These are phyloP conservation scores for Rhododendron vialii DNA, from an alignment of 148 eudicot genomes.

Conservation along the genomic window DNA sequence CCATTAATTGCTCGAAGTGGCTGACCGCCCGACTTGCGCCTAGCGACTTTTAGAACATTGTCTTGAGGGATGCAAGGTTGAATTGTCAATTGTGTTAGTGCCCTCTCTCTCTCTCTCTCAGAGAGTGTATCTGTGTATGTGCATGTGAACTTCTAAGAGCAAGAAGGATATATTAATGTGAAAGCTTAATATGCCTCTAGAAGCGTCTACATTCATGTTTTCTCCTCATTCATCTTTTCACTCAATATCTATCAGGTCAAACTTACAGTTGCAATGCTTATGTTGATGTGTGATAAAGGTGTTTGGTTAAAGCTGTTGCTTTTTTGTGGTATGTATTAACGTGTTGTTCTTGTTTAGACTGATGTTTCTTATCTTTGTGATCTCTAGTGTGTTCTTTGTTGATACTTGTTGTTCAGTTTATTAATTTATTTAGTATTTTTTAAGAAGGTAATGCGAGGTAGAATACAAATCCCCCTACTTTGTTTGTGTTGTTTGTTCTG, in stretches of 20 bases:
- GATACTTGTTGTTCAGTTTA: background rate
- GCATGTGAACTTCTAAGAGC: background rate
- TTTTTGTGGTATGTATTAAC: background rate
- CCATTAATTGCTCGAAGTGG: too few species aligned
- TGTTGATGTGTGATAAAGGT: background rate
- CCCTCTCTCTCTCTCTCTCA: background rate
- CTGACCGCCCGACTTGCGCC: too few species aligned
- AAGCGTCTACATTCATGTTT: background rate
- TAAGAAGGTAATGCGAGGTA: background rate
- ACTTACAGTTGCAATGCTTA: background rate
- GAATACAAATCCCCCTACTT: background rate
- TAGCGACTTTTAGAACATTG: too few species aligned
- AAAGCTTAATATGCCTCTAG: background rate
- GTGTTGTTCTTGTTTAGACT: background rate
- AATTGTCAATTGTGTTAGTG: background rate
- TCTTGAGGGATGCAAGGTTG: background rate
- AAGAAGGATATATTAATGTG: background rate
- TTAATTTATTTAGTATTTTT: background rate
- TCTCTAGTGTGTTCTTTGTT: background rate
- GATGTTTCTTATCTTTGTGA: background rate
- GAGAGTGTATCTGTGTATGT: background rate
- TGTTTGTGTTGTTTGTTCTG: background rate
- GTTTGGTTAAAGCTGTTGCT: background rate
- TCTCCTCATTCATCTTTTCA: background rate
- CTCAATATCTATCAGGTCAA: background rate